Evolutionary conservation across 1,284 basidiomycete genomes (phyloP).

Genomic region (Malassezia psittaci): DNA sequence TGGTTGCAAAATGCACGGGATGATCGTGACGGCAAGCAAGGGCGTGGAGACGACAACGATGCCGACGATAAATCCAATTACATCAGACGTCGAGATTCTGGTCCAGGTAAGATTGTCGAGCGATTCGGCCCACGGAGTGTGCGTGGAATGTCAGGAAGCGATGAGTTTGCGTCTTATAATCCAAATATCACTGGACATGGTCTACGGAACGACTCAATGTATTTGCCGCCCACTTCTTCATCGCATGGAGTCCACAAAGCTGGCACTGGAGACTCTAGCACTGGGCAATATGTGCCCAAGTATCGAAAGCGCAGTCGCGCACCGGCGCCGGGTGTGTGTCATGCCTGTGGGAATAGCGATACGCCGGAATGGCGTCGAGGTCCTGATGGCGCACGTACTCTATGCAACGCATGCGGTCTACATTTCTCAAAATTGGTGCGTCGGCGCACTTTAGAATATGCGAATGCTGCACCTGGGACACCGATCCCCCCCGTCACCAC

Average conservation of each 20-base stretch:
- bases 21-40: conserved; percentile 9
- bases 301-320: conserved; percentile 45
- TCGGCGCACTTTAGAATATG: conserved; percentile 26
- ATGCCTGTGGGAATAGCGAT: conserved; percentile 34
- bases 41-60: conserved; percentile 3
- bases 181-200: background rate
- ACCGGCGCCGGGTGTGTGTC: conserved; percentile 38
- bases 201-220: background rate
- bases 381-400: conserved; percentile 41
- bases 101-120: background rate
- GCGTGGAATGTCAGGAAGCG: background rate
- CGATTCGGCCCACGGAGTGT: background rate
- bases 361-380: conserved; percentile 46
- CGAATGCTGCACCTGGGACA: conserved; percentile 18
- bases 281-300: conserved; percentile 22
- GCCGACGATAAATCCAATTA: background rate
- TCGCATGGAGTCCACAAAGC: conserved; percentile 18
- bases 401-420: conserved; percentile 45
- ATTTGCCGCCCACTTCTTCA: conserved; percentile 10
- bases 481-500: conserved; percentile 25
- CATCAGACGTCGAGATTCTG: background rate
- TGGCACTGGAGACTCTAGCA: background rate
- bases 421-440: conserved; percentile 36
- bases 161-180: conserved; percentile 3
- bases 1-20: conserved; percentile 6